phyloP scores from a whole-genome alignment of 192 early-diverging fungal genomes.

The Backusella australiensis region DNA sequence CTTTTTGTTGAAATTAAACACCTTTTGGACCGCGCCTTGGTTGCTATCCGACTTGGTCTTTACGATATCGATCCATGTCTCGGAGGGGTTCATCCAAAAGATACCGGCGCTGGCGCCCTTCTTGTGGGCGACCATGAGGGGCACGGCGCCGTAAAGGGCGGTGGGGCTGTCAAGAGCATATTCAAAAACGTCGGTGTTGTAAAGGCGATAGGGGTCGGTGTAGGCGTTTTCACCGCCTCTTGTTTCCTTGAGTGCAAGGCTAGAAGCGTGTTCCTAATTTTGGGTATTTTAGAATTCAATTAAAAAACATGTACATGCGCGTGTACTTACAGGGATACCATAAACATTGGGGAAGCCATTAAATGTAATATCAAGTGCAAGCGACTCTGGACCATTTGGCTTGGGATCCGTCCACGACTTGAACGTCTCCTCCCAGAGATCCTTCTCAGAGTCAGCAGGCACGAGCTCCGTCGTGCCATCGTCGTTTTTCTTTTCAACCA shows the following conservation, averaged over 20 bases:
- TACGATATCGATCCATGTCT: conserved; percentile 98
- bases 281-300: not conserved
- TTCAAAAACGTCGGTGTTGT: conserved; percentile 98
- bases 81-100: conserved; percentile 92
- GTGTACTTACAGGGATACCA: conserved; percentile 71
- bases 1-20: conserved; percentile 31
- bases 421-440: conserved; percentile 89
- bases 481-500: conserved; percentile 38
- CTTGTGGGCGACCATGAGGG: conserved; percentile 91
- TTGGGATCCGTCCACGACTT: conserved; percentile 87
- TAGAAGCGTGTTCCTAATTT: conserved; percentile 74
- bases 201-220: conserved; percentile 91
- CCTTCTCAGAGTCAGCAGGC: conserved; percentile 39
- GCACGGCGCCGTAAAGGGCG: conserved; percentile 94
- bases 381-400: conserved; percentile 89
- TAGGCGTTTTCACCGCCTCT: conserved; percentile 71
- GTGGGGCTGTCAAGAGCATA: conserved; percentile 94
- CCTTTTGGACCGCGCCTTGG: conserved; percentile 20
- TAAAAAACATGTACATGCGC: not conserved
- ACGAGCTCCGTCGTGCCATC: conserved; percentile 41
- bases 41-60: conserved; percentile 45
- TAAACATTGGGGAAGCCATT: conserved; percentile 85
- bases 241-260: conserved; percentile 88
- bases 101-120: conserved; percentile 72
- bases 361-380: conserved; percentile 93